Percentiles rank a stretch among this genome's conserved stretches.
These are phyloP conservation scores for Epichloe coenophiala DNA, from an alignment of 2,329 filamentous ascomycete genomes.

Conservation along the genomic window DNA sequence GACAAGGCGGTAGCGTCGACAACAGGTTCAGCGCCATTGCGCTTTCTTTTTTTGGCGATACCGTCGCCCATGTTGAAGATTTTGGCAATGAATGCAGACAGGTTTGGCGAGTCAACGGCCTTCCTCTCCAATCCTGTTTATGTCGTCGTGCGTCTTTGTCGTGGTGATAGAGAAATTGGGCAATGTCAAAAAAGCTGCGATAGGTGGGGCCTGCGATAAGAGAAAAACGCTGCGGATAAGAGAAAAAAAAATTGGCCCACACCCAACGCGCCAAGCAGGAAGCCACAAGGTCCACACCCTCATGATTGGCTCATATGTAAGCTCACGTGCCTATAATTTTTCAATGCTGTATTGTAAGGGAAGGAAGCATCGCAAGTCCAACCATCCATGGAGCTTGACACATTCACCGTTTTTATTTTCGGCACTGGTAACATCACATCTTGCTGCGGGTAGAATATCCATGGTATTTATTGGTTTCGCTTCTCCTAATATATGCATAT, in stretches of 20 bases:
- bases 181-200: constrained; percentile 2
- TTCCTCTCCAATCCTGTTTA: not conserved
- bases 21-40: constrained; percentile 20
- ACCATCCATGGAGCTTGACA: no score
- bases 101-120: not conserved
- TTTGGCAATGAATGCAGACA: not conserved
- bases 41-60: constrained; percentile 34
- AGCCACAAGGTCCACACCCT: no score
- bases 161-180: not conserved
- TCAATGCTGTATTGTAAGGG: no score
- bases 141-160: not conserved
- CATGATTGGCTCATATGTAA: no score
- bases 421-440: no score
- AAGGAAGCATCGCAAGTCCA: no score
- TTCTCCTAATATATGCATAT: no score
- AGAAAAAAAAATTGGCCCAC: constrained; percentile 10
- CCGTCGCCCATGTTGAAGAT: constrained; percentile 19
- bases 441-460: no score
- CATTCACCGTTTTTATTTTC: no score
- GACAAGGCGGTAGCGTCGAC: constrained; percentile 9
- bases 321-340: no score
- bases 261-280: no score
- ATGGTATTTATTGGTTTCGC: no score
- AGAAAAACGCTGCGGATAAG: constrained; percentile 10
- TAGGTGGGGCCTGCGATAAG: constrained; percentile 5